Base-by-base conservation (phyloP, 495 filamentous ascomycete genomes). In the Penicillium turbatum region DNA sequence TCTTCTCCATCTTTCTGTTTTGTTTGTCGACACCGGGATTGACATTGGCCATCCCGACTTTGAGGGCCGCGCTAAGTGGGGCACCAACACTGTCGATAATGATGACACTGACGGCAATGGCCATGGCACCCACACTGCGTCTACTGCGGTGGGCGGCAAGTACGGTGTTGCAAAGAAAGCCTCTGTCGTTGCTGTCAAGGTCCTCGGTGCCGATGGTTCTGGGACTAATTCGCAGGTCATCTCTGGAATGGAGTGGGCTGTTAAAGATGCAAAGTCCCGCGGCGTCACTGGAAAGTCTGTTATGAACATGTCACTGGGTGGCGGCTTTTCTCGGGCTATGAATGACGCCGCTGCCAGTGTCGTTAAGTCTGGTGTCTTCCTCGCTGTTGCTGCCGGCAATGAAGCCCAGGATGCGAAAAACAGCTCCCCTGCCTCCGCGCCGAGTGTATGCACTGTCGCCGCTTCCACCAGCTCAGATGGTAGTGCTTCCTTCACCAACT, bases 311-410 rank as follows among this genome's bases (percentile, higher is more conserved):
- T 71, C 65, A 48, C 60, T 74, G 12, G 80, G 82, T 48, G 82
- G 82, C 13, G 57, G 60, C 9, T 60, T 56, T 48, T 82, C 79
- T 19, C 46, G 58, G 7, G 76, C 79, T 40, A 67, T 83, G 65
- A 85, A 85, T 74, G 56, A 68, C 15, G 83, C 82, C 52, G 81
- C 83, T 49, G 71, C 79, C 45, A 71, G 69, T 42, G 71, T 82
- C 27, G 73, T 75, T 47, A 70, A 65, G 12, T 69, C 71, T 19
- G 83, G 83, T 35, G 73, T 86, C 40, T 79, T 86, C 51, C 77
- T 81, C 49, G 72, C 82, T 53, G 84, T 87, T 26, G 84, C 84
- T 6, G 84, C 84, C 31, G 84, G 84, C n/a, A 87, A 87, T 67
- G 82, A 85, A 54, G 71, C 77, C 48, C 54, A 60, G 47, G 70